phyloP scores from a whole-genome alignment of 2,329 filamentous ascomycete species.

The Aspergillus amoenus region DNA sequence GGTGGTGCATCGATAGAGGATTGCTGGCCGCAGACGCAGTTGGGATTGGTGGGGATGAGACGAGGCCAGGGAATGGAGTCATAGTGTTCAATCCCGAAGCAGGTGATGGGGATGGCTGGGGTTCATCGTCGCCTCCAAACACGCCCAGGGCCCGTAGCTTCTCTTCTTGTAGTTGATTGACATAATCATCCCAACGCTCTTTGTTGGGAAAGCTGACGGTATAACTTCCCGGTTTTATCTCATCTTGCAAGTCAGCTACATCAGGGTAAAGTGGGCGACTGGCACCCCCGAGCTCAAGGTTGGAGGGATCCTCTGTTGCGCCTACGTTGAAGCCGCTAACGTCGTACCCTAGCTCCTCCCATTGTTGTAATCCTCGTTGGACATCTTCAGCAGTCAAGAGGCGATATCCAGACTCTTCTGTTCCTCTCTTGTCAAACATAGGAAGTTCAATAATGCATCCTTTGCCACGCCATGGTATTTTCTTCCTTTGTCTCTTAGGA shows the following conservation, averaged over 20 bases:
- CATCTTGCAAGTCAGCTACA: conserved; percentile 35
- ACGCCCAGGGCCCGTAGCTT: conserved; percentile 92
- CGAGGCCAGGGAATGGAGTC: conserved; percentile 71
- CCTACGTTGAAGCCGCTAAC: conserved; percentile 42
- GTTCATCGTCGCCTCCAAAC: conserved; percentile 72
- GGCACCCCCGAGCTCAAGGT: conserved; percentile 37
- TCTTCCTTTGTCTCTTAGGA: conserved; percentile 59
- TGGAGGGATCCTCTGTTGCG: conserved; percentile 26
- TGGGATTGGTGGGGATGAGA: conserved; percentile 81
- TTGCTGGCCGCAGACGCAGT: conserved; percentile 76
- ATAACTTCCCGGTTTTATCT: conserved; percentile 33
- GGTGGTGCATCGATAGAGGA: conserved; percentile 59
- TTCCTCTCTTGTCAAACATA: conserved; percentile 64
- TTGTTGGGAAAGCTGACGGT: conserved; percentile 46
- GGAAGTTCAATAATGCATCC: conserved; percentile 71
- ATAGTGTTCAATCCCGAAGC: conserved; percentile 64
- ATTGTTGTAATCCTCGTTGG: conserved; percentile 38
- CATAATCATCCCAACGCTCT: conserved; percentile 72
- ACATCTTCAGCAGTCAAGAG: conserved; percentile 43
- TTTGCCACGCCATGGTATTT: conserved; percentile 73
- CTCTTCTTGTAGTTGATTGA: conserved; percentile 79
- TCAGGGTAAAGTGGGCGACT: conserved; percentile 47
- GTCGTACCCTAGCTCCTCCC: conserved; percentile 46
- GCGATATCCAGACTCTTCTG: conserved; percentile 36
- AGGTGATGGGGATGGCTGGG: conserved; percentile 66